phyloP scores from a whole-genome alignment of 2,329 filamentous ascomycete genomes.

The Alternaria consortialis region DNA sequence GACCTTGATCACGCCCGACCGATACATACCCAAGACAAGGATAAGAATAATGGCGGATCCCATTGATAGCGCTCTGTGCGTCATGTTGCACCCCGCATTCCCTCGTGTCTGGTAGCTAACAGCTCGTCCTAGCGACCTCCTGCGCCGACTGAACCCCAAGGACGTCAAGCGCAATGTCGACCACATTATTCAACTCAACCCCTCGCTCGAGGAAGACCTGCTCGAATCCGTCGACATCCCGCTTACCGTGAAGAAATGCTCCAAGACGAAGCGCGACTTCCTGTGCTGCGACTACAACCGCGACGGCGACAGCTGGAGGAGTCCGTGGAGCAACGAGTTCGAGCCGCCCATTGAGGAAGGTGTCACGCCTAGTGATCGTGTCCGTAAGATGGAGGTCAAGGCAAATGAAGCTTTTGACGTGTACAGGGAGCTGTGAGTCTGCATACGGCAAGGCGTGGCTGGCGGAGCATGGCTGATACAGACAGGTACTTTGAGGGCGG shows the following conservation, averaged over 20 bases:
- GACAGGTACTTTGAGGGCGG: conserved; percentile 89
- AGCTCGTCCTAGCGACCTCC: conserved; percentile 77
- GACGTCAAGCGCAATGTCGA: conserved; percentile 88
- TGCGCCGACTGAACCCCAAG: conserved; percentile 95
- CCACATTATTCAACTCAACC: conserved; percentile 85
- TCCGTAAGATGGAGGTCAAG: conserved; percentile 90
- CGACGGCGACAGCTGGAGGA: conserved; percentile 96
- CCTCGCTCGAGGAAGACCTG: conserved; percentile 94
- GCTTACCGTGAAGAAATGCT: conserved; percentile 84
- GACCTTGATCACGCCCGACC: conserved; percentile 27
- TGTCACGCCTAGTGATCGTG: conserved; percentile 86
- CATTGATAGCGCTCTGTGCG: conserved; percentile 77
- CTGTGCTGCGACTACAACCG: conserved; percentile 99
- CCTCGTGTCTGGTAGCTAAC: conserved; percentile 14
- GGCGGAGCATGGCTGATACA: conserved; percentile 29
- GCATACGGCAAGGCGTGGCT: not conserved
- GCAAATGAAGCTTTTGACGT: conserved; percentile 97
- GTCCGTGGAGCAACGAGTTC: conserved; percentile 99
- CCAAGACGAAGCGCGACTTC: conserved; percentile 90
- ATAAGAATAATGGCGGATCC: conserved; percentile 47
- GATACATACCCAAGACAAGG: not conserved
- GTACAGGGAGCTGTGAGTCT: conserved; percentile 80
- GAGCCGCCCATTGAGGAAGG: conserved; percentile 88
- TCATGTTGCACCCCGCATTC: not conserved
- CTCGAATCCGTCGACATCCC: conserved; percentile 98